Conservation (phyloP, 2,329 filamentous ascomycete genomes). For the Penicillium sp. region DNA sequence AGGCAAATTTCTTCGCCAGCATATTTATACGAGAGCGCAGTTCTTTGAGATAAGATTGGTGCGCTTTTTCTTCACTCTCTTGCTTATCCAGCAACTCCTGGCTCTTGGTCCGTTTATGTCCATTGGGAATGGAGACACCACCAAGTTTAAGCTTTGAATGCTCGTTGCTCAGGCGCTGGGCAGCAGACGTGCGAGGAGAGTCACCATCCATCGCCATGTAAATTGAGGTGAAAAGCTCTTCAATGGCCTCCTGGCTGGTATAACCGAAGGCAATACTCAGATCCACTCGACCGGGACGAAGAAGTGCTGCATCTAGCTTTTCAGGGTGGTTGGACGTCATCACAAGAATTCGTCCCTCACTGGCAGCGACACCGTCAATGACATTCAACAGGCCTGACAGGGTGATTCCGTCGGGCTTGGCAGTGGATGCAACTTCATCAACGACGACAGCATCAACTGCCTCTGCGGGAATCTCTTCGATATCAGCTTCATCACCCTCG, state of each 20-base stretch:
- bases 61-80: background rate
- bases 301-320: slow-evolving; percentile 63
- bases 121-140: background rate
- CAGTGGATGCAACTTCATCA: slow-evolving; percentile 8
- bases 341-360: slow-evolving; percentile 69
- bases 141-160: background rate
- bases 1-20: slow-evolving; percentile 34
- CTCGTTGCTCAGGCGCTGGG: slow-evolving; percentile 4
- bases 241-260: slow-evolving; percentile 36
- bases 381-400: slow-evolving; percentile 69
- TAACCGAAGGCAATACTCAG: slow-evolving; percentile 60
- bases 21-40: slow-evolving; percentile 21
- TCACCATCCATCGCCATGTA: slow-evolving; percentile 36
- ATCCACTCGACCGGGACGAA: slow-evolving; percentile 68
- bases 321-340: slow-evolving; percentile 73
- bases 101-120: background rate
- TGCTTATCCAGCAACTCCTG: background rate
- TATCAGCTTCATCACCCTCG: background rate
- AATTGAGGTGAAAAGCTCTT: slow-evolving; percentile 43
- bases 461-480: background rate
- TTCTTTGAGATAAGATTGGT: slow-evolving; percentile 1
- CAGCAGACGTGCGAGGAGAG: slow-evolving; percentile 10
- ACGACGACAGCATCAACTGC: slow-evolving; percentile 18
- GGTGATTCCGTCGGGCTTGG: slow-evolving; percentile 52
- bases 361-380: slow-evolving; percentile 68